These are phyloP conservation scores for Geum urbanum DNA, from an alignment of 306 rosid species.

Conservation along the genomic window DNA sequence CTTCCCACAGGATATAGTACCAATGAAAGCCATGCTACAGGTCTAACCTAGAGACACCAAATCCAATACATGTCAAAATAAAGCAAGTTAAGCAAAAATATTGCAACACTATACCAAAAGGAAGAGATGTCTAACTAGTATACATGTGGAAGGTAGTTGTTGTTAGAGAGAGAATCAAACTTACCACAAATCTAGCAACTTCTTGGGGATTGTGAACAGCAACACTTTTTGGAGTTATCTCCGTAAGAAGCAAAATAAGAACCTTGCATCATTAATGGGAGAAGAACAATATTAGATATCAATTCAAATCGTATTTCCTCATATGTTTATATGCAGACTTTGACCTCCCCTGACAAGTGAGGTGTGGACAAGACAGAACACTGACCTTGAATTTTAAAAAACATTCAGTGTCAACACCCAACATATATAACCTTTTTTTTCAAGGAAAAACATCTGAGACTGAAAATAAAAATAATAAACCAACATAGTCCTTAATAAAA, in stretches of 20 bases:
- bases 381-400: not conserved
- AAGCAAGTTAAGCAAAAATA: constrained; percentile 15
- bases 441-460: not conserved
- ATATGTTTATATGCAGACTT: not conserved
- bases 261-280: constrained; percentile 51
- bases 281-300: not conserved
- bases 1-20: constrained; percentile 89
- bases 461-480: not conserved
- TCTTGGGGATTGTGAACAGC: constrained; percentile 97
- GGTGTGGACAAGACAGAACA: not conserved
- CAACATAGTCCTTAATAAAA: not conserved
- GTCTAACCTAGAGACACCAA: constrained; percentile 77
- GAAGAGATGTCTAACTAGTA: constrained; percentile 12
- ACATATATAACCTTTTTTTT: not conserved
- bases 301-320: not conserved
- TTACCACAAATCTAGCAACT: constrained; percentile 96
- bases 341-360: constrained; percentile 12
- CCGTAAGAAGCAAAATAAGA: constrained; percentile 96
- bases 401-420: not conserved
- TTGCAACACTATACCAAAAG: constrained; percentile 10
- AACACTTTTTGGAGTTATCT: constrained; percentile 95
- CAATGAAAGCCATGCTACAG: constrained; percentile 99
- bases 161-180: constrained; percentile 20
- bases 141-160: not conserved
- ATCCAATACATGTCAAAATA: constrained; percentile 22